These are phyloP conservation scores for Skeletonema tropicum DNA, from an alignment of 108 stramenopile species.

Conservation along the genomic window DNA sequence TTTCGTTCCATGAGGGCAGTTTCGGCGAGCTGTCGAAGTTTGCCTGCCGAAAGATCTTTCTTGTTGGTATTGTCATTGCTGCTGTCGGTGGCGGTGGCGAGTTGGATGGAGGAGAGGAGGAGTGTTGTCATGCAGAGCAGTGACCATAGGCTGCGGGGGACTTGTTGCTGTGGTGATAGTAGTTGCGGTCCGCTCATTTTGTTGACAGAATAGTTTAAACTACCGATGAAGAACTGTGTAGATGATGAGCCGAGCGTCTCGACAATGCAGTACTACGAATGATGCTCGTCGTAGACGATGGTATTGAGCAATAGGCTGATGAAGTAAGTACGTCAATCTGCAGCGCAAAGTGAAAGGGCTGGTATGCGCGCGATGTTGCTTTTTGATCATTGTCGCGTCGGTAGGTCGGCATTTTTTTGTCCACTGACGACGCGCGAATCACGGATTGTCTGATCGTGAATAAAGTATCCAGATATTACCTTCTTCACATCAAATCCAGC, in stretches of 20 bases:
- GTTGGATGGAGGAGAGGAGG: neutral
- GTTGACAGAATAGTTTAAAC: too few species aligned
- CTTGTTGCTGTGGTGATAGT: neutral
- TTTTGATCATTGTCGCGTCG: too few species aligned
- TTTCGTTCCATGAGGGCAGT: constrained; percentile 65
- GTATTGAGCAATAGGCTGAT: too few species aligned
- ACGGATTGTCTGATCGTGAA: neutral
- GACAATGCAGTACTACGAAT: too few species aligned
- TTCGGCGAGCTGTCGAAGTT: constrained; percentile 75
- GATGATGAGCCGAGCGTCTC: too few species aligned
- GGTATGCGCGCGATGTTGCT: too few species aligned
- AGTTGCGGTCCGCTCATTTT: neutral
- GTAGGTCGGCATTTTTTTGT: neutral
- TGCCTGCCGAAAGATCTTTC: constrained; percentile 53
- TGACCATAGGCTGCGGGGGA: neutral
- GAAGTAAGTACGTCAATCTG: too few species aligned
- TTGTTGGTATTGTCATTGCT: neutral
- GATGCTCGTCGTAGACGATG: too few species aligned
- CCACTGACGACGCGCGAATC: neutral
- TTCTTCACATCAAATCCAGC: neutral
- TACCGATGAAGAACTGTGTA: too few species aligned
- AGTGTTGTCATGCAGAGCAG: neutral
- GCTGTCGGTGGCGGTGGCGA: neutral
- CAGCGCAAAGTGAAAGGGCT: too few species aligned
- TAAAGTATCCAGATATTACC: neutral